Base-by-base conservation (phyloP, 345 rosid species). In the Noccaea bulbosa region DNA sequence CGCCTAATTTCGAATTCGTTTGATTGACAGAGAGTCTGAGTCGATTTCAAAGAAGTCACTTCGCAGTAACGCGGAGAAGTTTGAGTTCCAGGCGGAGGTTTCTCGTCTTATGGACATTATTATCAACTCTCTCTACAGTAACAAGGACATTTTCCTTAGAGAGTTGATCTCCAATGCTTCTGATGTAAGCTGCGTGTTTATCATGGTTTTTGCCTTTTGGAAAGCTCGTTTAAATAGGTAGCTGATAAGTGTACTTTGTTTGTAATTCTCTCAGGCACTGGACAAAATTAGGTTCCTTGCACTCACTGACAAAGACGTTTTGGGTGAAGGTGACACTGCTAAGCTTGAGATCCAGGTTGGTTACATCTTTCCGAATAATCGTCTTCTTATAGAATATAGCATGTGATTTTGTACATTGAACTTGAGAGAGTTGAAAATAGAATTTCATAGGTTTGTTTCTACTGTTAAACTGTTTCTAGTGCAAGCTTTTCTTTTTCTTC, bases 81-180 rank as follows among this genome's bases (percentile, higher is more conserved):
- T 89, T 78, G 88, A 91, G 84, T 94, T 94, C 84, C 99, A 94
- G 68, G 99, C 99, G 47, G 99, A 94, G 88, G 99, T 91, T 46
- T 94, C 99, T 65, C 83, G 99, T 86, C 98, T 89, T 43, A 91
- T 94, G 99, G 99, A 94, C 56, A 94, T 94, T 71, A 77, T 94
- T 49, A 86, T 94, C 80, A 94, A 94, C 87, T 94, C 99, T 73
- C 96, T 94, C 10, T 91, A 94, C 78, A 94, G 99, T 67, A 94
- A 94, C 80, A 94, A 91, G 80, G 99, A 94, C 37, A 94, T 94
- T 74, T 94, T 91, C 96, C 80, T 94, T 3, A 88, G 98, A 82
- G 98, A 94, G 80, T 79, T 91, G 86, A 94, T 94, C 68, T 94
- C 99, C 48, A 94, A 94, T 71, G 99, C 99, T 47, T 94, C 98